These are phyloP conservation scores for Murraya paniculata DNA, from an alignment of 345 rosid genomes.

Conservation along the genomic window DNA sequence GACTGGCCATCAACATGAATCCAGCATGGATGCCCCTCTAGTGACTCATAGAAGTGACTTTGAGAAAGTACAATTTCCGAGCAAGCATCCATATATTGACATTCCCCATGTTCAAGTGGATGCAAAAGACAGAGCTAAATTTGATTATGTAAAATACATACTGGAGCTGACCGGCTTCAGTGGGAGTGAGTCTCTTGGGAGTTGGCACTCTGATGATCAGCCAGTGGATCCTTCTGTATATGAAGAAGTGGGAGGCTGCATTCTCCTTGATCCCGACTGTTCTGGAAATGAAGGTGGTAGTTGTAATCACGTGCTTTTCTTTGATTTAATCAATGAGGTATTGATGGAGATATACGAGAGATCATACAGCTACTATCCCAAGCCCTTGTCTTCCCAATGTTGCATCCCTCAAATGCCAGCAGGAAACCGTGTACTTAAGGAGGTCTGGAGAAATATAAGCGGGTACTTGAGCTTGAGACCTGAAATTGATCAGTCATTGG, in stretches of 20 bases:
- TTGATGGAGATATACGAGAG: slow-evolving; percentile 57
- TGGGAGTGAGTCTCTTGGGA: slow-evolving; percentile 43
- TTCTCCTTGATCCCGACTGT: slow-evolving; percentile 43
- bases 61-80: slow-evolving; percentile 7
- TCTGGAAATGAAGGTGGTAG: slow-evolving; percentile 33
- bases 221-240: slow-evolving; percentile 55
- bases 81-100: slow-evolving; percentile 10
- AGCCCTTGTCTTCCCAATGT: slow-evolving; percentile 48
- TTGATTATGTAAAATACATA: slow-evolving; percentile 64
- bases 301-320: slow-evolving; percentile 46
- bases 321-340: slow-evolving; percentile 71
- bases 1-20: slow-evolving; percentile 8
- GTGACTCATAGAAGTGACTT: background rate
- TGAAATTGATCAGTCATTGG: slow-evolving; percentile 35
- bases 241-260: slow-evolving; percentile 52
- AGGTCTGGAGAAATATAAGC: slow-evolving; percentile 65
- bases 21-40: slow-evolving; percentile 2
- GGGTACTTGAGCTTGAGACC: slow-evolving; percentile 45
- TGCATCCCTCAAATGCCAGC: slow-evolving; percentile 54
- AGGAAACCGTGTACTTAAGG: slow-evolving; percentile 54
- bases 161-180: slow-evolving; percentile 69
- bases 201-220: slow-evolving; percentile 67
- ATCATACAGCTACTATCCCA: slow-evolving; percentile 55
- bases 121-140: slow-evolving; percentile 44
- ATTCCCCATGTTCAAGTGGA: slow-evolving; percentile 29